Evolutionary conservation across 345 rosid genomes (phyloP), one percentile per base, ranked within the genome.

Genomic region (Citrus cavaleriei): DNA sequence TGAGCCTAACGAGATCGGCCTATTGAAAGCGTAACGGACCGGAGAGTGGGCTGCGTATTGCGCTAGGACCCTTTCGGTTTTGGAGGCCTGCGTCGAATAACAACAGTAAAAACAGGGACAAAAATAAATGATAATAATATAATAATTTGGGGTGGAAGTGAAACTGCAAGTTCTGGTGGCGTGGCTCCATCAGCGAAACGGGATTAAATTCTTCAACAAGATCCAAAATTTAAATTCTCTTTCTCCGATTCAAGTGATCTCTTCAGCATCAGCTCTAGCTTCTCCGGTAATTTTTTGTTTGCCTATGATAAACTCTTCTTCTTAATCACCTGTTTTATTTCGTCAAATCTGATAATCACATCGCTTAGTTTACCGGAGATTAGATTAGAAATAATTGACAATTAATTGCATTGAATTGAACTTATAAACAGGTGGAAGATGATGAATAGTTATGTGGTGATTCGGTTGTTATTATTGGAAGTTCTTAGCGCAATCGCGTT

Each of bases 401-500:
- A 38, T 64, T 30, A 21, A 38, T 67, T 79, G 65, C 70, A 10
- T 66, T 46, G 54, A 54, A 12, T 54, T 54, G 25, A 51, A 24
- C 12, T 22, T 18, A 14, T 46, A 12, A 46, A 13, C 3, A 75
- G 27, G 81, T 68, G 51, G 77, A 68, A 72, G 77, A 87, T 76
- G 91, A 84, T 63, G 81, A 79, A 58, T 32, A 74, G 68, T 66
- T 34, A 60, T 74, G 37, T 78, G 28, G 37, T 86, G 71, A 59
- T 80, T 13, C n/a, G 51, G 76, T 57, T 79, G 49, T 80, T 81
- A 54, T 76, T 79, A 77, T 69, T 84, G 25, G 72, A 80, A 22
- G 61, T 87, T 72, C 79, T 84, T 49, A n/a, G 80, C 79, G 83
- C 85, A 24, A 67, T 73, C 6, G 83, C 86, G 49, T 78, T 82